Conservation (phyloP, 495 filamentous ascomycete species). For the Aspergillus incahuasiensis region DNA sequence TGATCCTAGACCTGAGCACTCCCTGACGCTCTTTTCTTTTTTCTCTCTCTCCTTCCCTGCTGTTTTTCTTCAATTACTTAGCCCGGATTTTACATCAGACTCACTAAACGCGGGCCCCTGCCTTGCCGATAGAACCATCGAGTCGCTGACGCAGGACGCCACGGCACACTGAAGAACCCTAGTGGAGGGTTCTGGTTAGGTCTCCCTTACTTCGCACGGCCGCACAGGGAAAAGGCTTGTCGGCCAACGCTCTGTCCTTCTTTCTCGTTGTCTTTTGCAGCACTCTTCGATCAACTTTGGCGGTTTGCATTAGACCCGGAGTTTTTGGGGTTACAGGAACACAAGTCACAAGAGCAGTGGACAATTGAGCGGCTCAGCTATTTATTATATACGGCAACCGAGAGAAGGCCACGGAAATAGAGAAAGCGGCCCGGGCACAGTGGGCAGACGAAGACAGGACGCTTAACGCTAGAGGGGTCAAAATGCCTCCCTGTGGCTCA, state of each 20-base stretch:
- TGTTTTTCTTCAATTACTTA: background rate
- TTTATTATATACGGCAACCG: background rate
- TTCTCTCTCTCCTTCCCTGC: background rate
- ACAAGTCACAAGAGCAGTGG: background rate
- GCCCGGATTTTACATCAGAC: background rate
- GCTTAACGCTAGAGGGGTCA: slow-evolving; percentile 2
- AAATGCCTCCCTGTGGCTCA: slow-evolving; percentile 48
- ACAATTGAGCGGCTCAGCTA: background rate
- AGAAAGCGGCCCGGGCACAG: background rate
- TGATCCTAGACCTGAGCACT: background rate
- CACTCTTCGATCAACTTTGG: background rate
- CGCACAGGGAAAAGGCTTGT: background rate
- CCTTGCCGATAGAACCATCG: background rate
- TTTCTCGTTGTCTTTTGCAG: background rate
- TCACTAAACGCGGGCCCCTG: background rate
- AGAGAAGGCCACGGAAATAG: background rate
- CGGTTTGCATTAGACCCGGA: slow-evolving; percentile 2
- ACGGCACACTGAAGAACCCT: slow-evolving; percentile 1
- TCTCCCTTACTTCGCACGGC: slow-evolving; percentile 11
- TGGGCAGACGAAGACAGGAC: background rate
- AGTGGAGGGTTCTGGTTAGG: slow-evolving; percentile 4
- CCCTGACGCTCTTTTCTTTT: slow-evolving; percentile 6
- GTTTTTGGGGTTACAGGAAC: slow-evolving; percentile 2
- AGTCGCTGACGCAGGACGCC: slow-evolving; percentile 4
- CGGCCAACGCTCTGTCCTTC: background rate